Evolutionary conservation across 148 eudicot genomes (phyloP).

Genomic region (Suaeda aralocaspica): DNA sequence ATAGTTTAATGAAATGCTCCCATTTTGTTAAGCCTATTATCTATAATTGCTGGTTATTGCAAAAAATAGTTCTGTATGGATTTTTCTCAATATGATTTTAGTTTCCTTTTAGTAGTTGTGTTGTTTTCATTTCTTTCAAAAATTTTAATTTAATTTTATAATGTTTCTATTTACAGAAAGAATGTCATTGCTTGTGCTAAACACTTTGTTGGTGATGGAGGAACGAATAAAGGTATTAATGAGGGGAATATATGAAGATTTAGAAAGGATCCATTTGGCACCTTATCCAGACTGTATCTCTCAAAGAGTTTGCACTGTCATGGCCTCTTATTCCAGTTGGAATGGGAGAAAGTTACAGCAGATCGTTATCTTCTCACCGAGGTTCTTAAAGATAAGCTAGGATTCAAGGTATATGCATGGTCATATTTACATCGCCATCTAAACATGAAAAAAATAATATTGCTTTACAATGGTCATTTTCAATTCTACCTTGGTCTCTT

Average conservation of each 20-base stretch:
- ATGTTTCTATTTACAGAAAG: conserved; percentile 46
- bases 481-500: neutral
- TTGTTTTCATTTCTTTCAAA: neutral
- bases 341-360: conserved; percentile 64
- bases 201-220: conserved; percentile 96
- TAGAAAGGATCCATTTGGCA: conserved; percentile 76
- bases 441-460: neutral
- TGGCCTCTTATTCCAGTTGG: conserved; percentile 96
- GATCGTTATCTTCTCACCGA: conserved; percentile 68
- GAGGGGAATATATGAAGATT: conserved; percentile 82
- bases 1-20: neutral
- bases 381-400: conserved; percentile 71
- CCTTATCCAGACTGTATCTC: conserved; percentile 79
- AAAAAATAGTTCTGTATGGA: conserved; percentile 6
- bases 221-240: conserved; percentile 70
- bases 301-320: conserved; percentile 85
- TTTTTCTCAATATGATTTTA: neutral
- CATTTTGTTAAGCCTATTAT: neutral
- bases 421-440: neutral
- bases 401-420: conserved; percentile 66
- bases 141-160: no score
- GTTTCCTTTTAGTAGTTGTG: neutral
- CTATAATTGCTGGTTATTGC: neutral
- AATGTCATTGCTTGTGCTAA: conserved; percentile 87
- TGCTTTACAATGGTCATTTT: neutral